Percentiles rank a stretch among this genome's conserved stretches.
Conservation (phyloP, 495 filamentous ascomycete genomes). For the Cercophora samala region DNA sequence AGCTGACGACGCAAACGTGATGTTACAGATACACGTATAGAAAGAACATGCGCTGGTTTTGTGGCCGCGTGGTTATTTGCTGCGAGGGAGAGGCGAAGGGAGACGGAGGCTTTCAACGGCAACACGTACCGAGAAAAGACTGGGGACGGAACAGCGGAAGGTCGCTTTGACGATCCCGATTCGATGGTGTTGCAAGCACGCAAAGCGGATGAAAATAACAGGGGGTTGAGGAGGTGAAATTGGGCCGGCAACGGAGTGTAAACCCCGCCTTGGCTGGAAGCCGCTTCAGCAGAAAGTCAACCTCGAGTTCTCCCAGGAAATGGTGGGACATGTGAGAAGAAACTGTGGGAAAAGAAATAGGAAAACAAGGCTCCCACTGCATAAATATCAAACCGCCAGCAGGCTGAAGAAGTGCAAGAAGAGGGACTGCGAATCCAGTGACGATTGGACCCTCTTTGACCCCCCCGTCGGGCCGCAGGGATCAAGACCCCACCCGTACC, state of each 20-base stretch:
- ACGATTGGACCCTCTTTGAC: conserved; percentile 15
- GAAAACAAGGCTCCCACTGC: not conserved
- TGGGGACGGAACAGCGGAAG: not conserved
- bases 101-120: not conserved
- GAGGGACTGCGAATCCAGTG: not conserved
- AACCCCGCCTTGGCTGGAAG: conserved; percentile 5
- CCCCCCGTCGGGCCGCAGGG: conserved; percentile 11
- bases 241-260: not conserved
- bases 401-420: not conserved
- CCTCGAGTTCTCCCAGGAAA: not conserved
- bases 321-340: not conserved
- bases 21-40: not conserved
- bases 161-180: conserved; percentile 12
- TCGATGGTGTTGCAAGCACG: not conserved
- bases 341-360: not conserved
- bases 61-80: not conserved
- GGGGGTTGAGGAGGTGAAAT: conserved; percentile 6
- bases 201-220: conserved; percentile 3
- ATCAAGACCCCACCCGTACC: conserved; percentile 15
- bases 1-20: not conserved
- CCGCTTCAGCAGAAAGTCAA: not conserved
- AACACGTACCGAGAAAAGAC: not conserved
- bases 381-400: not conserved
- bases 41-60: no score
- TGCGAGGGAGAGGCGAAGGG: not conserved